A percentile compares a stretch with the other conserved stretches of the same genome.
These are phyloP conservation scores for Aspergillus bridgeri DNA, from an alignment of 495 filamentous ascomycete genomes.

Conservation along the genomic window DNA sequence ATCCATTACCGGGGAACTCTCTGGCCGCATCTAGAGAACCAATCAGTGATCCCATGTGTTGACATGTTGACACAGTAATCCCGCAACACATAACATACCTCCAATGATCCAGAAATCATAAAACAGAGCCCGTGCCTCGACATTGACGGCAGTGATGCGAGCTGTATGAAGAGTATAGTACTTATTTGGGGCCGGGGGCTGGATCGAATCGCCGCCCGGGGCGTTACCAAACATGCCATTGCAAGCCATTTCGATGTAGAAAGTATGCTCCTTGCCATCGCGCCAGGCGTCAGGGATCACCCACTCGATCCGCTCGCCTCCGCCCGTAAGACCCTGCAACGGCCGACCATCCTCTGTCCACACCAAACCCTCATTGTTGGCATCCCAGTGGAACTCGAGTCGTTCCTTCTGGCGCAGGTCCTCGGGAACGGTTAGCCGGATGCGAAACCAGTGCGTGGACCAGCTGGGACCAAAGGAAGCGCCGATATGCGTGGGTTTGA, in stretches of 20 bases:
- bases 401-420: conserved; percentile 68
- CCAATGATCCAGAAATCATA: conserved; percentile 97
- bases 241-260: conserved; percentile 98
- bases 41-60: neutral
- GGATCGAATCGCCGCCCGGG: conserved; percentile 77
- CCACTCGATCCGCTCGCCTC: conserved; percentile 86
- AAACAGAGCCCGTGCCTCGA: conserved; percentile 75
- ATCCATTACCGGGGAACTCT: conserved; percentile 74
- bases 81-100: conserved; percentile 22
- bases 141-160: conserved; percentile 86
- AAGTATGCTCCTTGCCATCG: conserved; percentile 80
- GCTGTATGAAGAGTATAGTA: conserved; percentile 73
- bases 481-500: conserved; percentile 70
- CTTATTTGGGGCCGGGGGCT: conserved; percentile 80
- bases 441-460: conserved; percentile 98
- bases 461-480: conserved; percentile 87
- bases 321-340: conserved; percentile 90
- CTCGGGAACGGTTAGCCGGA: conserved; percentile 71
- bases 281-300: conserved; percentile 74
- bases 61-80: neutral
- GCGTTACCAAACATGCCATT: conserved; percentile 98
- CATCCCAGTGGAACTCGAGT: conserved; percentile 94
- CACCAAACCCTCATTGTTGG: conserved; percentile 84
- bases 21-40: conserved; percentile 59
- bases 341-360: conserved; percentile 86